Base-by-base conservation (phyloP, 345 rosid species). In the Clarkia xantiana region DNA sequence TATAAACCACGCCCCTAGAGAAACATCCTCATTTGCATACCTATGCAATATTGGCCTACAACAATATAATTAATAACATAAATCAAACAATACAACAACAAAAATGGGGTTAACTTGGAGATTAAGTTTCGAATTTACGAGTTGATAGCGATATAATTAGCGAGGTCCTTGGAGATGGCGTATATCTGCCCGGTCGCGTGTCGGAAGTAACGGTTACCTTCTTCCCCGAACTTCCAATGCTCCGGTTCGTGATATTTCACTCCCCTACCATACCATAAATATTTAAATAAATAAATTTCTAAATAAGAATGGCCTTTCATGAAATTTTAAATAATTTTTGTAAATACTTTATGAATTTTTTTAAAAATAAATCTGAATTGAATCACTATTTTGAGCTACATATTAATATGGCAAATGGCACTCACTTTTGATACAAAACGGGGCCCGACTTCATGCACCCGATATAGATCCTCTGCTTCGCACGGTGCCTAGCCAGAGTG, bases 381-480 rank as follows among this genome's bases (percentile, higher is more conserved):
- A n/a, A n/a, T n/a, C n/a, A n/a, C n/a, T n/a, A n/a, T n/a, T n/a
- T n/a, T n/a, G n/a, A n/a, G n/a, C n/a, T n/a, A n/a, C n/a, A n/a
- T n/a, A n/a, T n/a, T n/a, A n/a, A n/a, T n/a, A n/a, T n/a, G n/a
- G n/a, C 36, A 7, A 45, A 0, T 0, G 17, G 0, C 10, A 53
- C 71, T 72, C 67, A 90, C 97, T 83, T 76, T 23, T 71, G 75
- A 36, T 80, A 71, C 16, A 90, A 79, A 54, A 90, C 94, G 0
- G 97, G 95, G 1, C 97, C 96, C 1, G 97, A 86, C 56, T 86
- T 90, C 97, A 90, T 90, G 77, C 97, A 90, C 1, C 97, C 97
- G n/a, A 90, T 86, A 58, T 86, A 90, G 14, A 78, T 61, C 63
- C 87, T 63, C 0, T 91, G 84, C 58, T 76, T 90, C 42, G 74